These are phyloP conservation scores for Macrophomina phaseolina DNA, from an alignment of 2,329 filamentous ascomycete species.

Conservation along the genomic window DNA sequence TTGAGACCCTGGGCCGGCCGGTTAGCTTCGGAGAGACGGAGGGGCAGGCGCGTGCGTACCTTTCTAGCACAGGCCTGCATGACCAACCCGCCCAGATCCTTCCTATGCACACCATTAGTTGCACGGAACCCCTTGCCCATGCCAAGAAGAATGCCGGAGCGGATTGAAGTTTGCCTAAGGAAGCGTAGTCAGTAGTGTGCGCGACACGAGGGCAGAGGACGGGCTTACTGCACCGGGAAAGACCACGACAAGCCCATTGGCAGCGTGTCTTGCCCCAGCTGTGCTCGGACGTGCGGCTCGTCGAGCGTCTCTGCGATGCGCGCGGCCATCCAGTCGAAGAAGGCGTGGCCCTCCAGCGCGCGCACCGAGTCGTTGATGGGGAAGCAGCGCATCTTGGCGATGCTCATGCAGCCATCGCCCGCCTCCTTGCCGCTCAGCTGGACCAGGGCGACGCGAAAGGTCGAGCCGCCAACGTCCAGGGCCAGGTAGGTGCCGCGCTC, in stretches of 20 bases:
- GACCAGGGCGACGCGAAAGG: slow-evolving; percentile 67
- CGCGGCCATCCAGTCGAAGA: slow-evolving; percentile 72
- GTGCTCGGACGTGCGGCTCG: slow-evolving; percentile 40
- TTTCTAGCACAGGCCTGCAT: slow-evolving; percentile 62
- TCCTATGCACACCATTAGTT: slow-evolving; percentile 63
- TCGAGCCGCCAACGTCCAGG: slow-evolving; percentile 70
- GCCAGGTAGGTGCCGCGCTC: slow-evolving; percentile 67
- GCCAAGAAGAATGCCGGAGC: slow-evolving; percentile 61
- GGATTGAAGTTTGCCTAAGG: slow-evolving; percentile 61
- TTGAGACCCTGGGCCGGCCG: slow-evolving; percentile 52
- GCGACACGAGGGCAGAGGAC: not conserved
- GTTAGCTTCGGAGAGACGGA: slow-evolving; percentile 31
- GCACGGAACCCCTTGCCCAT: slow-evolving; percentile 72
- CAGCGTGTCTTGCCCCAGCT: slow-evolving; percentile 41
- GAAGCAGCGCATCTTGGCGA: slow-evolving; percentile 60
- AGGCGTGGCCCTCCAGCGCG: slow-evolving; percentile 59
- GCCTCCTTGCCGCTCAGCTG: slow-evolving; percentile 57
- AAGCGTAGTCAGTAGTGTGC: not conserved
- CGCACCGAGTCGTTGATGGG: slow-evolving; percentile 63
- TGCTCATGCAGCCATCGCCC: slow-evolving; percentile 52
- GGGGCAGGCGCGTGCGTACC: slow-evolving; percentile 36
- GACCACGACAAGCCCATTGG: slow-evolving; percentile 70
- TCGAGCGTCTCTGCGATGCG: slow-evolving; percentile 62
- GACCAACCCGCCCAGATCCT: slow-evolving; percentile 65
- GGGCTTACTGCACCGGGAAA: slow-evolving; percentile 64